These are phyloP conservation scores for Eucalyptus curtisii DNA, from an alignment of 345 rosid species.

Conservation along the genomic window DNA sequence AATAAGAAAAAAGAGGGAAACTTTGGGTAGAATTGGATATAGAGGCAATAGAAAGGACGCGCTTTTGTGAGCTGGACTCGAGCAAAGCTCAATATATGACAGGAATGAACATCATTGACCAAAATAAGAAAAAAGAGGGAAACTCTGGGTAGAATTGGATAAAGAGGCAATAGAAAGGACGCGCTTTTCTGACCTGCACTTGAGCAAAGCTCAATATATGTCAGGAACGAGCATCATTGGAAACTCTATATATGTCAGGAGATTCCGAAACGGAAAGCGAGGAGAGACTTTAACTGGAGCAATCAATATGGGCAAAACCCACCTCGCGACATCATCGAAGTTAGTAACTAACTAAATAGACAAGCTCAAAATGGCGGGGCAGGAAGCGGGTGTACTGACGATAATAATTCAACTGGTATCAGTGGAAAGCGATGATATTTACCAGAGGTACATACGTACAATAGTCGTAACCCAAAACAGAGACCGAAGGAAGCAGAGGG, in stretches of 20 bases:
- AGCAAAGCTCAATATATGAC: background rate
- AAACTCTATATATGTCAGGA: background rate
- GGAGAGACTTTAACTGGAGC: background rate
- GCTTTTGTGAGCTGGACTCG: background rate
- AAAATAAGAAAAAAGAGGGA: background rate
- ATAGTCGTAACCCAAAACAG: background rate
- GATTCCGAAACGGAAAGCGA: background rate
- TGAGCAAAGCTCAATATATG: background rate
- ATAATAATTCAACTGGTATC: background rate
- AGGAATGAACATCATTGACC: background rate
- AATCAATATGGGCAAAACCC: background rate
- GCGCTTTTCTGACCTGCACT: background rate
- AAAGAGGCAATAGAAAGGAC: background rate
- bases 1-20: background rate
- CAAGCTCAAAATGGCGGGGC: background rate
- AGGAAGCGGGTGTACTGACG: background rate
- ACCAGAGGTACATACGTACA: background rate
- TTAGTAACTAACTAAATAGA: background rate
- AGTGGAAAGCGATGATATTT: background rate
- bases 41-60: background rate
- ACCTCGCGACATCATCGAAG: background rate
- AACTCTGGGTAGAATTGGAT: background rate
- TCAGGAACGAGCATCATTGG: background rate
- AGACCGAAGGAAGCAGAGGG: background rate
- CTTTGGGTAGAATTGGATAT: background rate